phyloP scores from a whole-genome alignment of 345 rosid species.

The Reutealis trisperma region DNA sequence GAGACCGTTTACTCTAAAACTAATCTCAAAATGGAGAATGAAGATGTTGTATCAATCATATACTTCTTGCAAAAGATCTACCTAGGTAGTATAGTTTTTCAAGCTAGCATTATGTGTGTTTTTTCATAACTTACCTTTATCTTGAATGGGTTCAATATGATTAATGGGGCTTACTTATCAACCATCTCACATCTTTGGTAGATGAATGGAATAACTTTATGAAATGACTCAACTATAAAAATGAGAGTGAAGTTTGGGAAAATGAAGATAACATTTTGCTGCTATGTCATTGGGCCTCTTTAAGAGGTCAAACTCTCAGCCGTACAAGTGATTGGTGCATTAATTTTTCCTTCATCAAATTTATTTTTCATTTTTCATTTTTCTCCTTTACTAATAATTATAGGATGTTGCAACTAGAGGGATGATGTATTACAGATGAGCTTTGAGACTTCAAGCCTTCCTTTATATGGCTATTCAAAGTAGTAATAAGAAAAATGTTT shows the following conservation, averaged over 20 bases:
- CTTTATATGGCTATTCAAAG: slow-evolving; percentile 92
- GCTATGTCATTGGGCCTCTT: slow-evolving; percentile 96
- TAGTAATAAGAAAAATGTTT: slow-evolving; percentile 46
- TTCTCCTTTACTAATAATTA: slow-evolving; percentile 19
- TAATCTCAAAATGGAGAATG: slow-evolving; percentile 94
- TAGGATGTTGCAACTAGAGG: slow-evolving; percentile 75
- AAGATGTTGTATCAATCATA: slow-evolving; percentile 91
- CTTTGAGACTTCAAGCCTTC: slow-evolving; percentile 96
- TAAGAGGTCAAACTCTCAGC: slow-evolving; percentile 92
- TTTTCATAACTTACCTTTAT: slow-evolving; percentile 8
- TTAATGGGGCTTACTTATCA: background rate
- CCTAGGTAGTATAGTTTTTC: slow-evolving; percentile 56
- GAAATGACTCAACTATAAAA: slow-evolving; percentile 76
- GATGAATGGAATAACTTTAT: slow-evolving; percentile 98
- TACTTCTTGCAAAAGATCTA: slow-evolving; percentile 94
- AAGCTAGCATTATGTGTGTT: slow-evolving; percentile 7
- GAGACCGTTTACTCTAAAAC: slow-evolving; percentile 88
- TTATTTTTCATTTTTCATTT: slow-evolving; percentile 4
- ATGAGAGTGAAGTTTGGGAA: slow-evolving; percentile 72
- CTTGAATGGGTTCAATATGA: slow-evolving; percentile 9
- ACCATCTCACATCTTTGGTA: slow-evolving; percentile 27
- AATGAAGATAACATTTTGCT: slow-evolving; percentile 89
- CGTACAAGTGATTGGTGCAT: slow-evolving; percentile 69
- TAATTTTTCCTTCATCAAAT: slow-evolving; percentile 6
- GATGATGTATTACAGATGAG: slow-evolving; percentile 98